Conservation (phyloP, 139 green algal genomes). For the Deuterostichococcus epilithicus region DNA sequence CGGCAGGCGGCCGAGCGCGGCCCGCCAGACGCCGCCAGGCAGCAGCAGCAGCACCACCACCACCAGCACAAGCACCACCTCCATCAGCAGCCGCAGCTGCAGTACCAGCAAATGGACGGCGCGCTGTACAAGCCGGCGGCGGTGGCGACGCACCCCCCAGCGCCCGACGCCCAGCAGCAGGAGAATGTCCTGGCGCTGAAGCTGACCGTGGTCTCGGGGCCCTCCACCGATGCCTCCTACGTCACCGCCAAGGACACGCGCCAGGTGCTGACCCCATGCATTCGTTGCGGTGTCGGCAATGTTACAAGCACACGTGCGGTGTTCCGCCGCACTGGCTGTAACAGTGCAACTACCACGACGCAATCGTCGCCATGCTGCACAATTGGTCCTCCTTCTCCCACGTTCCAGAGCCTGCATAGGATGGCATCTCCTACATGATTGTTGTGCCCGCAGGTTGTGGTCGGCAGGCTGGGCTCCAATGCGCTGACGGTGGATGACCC, state of each 20-base stretch:
- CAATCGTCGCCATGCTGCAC: background rate
- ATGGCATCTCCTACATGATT: background rate
- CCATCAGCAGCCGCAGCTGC: background rate
- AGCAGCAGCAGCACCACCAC: no score
- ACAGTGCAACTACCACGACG: background rate
- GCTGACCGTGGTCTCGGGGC: slow-evolving; percentile 48
- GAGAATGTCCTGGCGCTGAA: slow-evolving; percentile 27
- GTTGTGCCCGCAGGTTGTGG: slow-evolving; percentile 40
- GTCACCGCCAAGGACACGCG: slow-evolving; percentile 3
- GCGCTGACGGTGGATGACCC: slow-evolving; percentile 53
- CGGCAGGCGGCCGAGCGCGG: background rate
- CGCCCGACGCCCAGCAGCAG: background rate
- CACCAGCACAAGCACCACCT: background rate
- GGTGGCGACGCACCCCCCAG: background rate
- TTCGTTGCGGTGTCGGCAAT: background rate
- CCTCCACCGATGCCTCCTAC: slow-evolving; percentile 26
- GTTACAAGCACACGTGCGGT: background rate
- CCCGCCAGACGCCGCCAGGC: no score
- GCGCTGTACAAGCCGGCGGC: background rate
- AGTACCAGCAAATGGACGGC: background rate
- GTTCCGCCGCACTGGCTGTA: background rate
- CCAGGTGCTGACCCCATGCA: slow-evolving; percentile 17
- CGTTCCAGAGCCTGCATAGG: background rate
- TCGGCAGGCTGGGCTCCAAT: slow-evolving; percentile 51
- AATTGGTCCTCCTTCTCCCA: background rate